These are phyloP conservation scores for Fagopyrum esculentum DNA, from an alignment of 148 eudicot species.

Conservation along the genomic window DNA sequence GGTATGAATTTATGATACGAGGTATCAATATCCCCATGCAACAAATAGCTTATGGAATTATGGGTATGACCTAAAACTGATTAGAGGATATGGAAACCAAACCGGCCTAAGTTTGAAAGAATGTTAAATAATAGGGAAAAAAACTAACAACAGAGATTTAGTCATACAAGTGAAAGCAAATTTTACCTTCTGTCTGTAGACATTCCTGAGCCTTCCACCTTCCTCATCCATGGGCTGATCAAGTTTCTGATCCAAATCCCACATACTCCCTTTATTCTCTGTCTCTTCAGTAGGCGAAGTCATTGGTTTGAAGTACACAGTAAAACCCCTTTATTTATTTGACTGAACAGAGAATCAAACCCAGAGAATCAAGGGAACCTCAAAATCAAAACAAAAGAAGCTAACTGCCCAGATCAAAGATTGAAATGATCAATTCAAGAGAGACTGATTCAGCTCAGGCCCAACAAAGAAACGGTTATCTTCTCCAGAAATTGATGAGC, in stretches of 20 bases:
- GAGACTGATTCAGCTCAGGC: no score
- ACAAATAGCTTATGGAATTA: not conserved
- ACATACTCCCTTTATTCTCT: conserved; percentile 66
- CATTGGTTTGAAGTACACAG: conserved; percentile 18
- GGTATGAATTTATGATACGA: not conserved
- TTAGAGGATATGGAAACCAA: not conserved
- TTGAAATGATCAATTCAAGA: no score
- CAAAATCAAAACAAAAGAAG: no score
- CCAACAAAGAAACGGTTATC: no score
- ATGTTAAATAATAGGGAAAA: not conserved
- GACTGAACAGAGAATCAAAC: no score
- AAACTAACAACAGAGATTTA: no score
- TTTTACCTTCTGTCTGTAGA: conserved; percentile 72
- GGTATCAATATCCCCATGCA: not conserved
- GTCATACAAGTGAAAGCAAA: no score
- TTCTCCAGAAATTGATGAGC: no score
- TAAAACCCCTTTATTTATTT: no score
- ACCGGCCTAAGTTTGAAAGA: not conserved
- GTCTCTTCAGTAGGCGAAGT: conserved; percentile 38
- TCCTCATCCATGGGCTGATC: conserved; percentile 98
- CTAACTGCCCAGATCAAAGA: no score
- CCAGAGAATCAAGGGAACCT: no score
- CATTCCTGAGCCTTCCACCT: conserved; percentile 73
- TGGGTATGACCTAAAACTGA: not conserved
- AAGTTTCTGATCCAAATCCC: conserved; percentile 94